These are phyloP conservation scores for Physaria fendleri DNA, from an alignment of 345 rosid genomes.

Conservation along the genomic window DNA sequence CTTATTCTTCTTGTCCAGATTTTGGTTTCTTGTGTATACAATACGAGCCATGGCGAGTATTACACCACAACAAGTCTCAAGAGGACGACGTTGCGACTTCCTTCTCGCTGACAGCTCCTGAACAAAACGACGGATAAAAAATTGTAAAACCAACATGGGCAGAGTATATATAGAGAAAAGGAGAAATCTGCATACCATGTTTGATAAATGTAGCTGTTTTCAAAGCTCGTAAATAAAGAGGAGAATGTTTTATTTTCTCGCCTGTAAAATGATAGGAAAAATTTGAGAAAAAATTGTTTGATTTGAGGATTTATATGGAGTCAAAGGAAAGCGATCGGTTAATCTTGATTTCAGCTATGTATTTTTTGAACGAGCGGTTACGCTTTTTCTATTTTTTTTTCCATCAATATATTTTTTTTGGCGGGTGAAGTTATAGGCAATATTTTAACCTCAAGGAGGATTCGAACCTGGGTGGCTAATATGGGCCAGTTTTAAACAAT, in stretches of 20 bases:
- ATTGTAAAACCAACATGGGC: too few species aligned
- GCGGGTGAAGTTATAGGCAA: not conserved
- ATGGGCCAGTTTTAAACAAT: too few species aligned
- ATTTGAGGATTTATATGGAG: slow-evolving; percentile 12
- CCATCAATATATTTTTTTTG: too few species aligned
- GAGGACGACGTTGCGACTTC: slow-evolving; percentile 39
- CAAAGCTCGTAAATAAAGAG: not conserved
- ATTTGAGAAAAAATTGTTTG: slow-evolving; percentile 32
- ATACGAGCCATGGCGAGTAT: slow-evolving; percentile 31
- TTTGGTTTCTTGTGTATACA: slow-evolving; percentile 32
- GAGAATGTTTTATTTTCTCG: not conserved
- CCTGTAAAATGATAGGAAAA: slow-evolving; percentile 15
- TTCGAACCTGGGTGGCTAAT: not conserved
- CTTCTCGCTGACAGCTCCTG: slow-evolving; percentile 25
- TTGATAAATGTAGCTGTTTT: not conserved
- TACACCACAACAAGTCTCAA: slow-evolving; percentile 47
- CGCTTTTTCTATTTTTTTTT: too few species aligned
- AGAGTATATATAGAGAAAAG: too few species aligned
- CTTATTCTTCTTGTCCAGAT: too few species aligned
- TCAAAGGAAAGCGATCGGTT: slow-evolving; percentile 15
- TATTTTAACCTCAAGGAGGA: not conserved
- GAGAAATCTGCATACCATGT: slow-evolving; percentile 26
- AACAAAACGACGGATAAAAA: too few species aligned
- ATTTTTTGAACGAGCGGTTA: not conserved
- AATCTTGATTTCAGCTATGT: slow-evolving; percentile 10